These are phyloP conservation scores for Phytophthora meadii DNA, from an alignment of 352 stramenopile genomes.

Conservation along the genomic window DNA sequence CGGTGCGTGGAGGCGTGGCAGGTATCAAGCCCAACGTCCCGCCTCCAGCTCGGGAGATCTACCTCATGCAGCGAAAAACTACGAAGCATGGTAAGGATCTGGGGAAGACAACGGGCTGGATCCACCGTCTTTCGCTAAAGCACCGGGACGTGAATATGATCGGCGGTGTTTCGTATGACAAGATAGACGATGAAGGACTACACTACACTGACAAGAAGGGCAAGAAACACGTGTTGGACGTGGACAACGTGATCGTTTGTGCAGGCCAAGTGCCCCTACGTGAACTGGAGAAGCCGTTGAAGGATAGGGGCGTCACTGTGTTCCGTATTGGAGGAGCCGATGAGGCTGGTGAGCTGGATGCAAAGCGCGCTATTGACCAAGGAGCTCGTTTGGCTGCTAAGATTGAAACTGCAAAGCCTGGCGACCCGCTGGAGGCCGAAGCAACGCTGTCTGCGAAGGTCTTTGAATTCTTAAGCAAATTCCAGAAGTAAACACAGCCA, in stretches of 20 bases:
- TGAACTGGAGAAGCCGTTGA: conserved; percentile 87
- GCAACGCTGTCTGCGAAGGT: conserved; percentile 53
- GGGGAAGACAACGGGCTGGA: conserved; percentile 98
- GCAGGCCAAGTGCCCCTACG: conserved; percentile 93
- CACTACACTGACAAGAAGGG: conserved; percentile 93
- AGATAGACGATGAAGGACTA: conserved; percentile 94
- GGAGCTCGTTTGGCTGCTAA: conserved; percentile 87
- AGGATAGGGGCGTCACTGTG: conserved; percentile 77
- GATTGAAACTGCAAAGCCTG: conserved; percentile 84
- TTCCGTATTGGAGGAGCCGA: conserved; percentile 97
- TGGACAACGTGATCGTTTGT: conserved; percentile 97
- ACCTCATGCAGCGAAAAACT: conserved; percentile 95
- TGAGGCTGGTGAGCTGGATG: conserved; percentile 95
- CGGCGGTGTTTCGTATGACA: conserved; percentile 93
- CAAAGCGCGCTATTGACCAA: conserved; percentile 98
- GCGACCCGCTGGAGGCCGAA: conserved; percentile 56
- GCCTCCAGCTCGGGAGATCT: conserved; percentile 81
- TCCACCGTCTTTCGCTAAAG: conserved; percentile 94
- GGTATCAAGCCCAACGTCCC: conserved; percentile 53
- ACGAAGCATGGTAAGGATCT: conserved; percentile 93
- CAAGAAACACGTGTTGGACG: conserved; percentile 86
- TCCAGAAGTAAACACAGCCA: conserved; percentile 44
- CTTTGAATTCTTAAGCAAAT: conserved; percentile 61
- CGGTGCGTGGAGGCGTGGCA: conserved; percentile 84
- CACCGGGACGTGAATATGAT: conserved; percentile 95